A percentile compares a stretch with the other conserved stretches of the same genome.
Evolutionary conservation across 139 green algal species (phyloP).

Genomic region (Monoraphidium neglectum): DNA sequence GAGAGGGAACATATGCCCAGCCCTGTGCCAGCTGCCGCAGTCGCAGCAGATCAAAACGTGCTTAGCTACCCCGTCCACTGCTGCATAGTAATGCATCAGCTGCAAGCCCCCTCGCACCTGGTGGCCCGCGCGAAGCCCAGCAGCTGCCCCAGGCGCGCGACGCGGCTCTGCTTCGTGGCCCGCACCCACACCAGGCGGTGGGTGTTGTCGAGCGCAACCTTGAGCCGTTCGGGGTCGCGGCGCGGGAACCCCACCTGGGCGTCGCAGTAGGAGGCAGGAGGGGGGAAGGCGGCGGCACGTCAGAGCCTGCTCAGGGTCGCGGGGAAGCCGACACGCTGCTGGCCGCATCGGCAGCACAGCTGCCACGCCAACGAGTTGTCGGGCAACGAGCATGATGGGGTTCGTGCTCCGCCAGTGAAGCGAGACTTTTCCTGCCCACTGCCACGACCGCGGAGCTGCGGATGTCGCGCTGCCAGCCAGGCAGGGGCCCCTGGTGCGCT

Average conservation of each 20-base stretch:
- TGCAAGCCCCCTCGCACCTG: constrained; percentile 8
- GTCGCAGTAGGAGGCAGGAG: background rate
- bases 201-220: constrained; percentile 74
- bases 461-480: too few relatives aligned
- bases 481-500: too few relatives aligned
- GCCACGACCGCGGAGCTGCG: too few relatives aligned
- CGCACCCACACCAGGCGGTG: constrained; percentile 73
- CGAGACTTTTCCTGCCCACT: too few relatives aligned
- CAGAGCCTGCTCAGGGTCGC: constrained; percentile 1
- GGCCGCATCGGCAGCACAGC: background rate
- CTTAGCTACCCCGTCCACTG: too few relatives aligned
- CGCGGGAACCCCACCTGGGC: constrained; percentile 81
- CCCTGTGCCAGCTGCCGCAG: too few relatives aligned
- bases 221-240: constrained; percentile 69
- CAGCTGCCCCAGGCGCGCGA: constrained; percentile 57
- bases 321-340: background rate
- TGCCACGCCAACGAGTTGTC: background rate
- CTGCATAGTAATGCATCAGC: too few relatives aligned
- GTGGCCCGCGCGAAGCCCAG: constrained; percentile 87
- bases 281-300: background rate
- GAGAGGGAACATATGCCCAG: too few relatives aligned
- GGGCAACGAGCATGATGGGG: background rate
- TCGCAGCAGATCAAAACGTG: too few relatives aligned
- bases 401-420: background rate
- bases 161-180: constrained; percentile 42